These are phyloP conservation scores for Ananas comosus DNA, from an alignment of 176 grass and related monocot genomes.

Conservation along the genomic window DNA sequence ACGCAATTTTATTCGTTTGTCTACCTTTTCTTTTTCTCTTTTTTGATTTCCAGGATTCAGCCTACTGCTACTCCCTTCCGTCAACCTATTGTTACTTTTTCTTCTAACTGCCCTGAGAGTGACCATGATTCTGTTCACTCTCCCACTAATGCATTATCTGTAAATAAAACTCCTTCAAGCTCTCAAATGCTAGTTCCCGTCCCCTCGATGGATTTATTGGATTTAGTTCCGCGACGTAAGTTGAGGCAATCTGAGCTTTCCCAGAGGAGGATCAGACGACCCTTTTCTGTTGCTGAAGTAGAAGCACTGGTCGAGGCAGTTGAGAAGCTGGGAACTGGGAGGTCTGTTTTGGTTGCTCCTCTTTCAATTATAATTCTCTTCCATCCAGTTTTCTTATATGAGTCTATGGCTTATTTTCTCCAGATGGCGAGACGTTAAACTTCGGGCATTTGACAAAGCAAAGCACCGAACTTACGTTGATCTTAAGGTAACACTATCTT, in stretches of 20 bases:
- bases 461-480: constrained; percentile 84
- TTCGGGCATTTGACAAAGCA: constrained; percentile 48
- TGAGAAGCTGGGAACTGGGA: constrained; percentile 78
- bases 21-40: constrained; percentile 11
- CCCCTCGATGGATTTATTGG: constrained; percentile 28
- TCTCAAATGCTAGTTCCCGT: constrained; percentile 36
- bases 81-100: constrained; percentile 22
- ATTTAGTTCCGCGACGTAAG: constrained; percentile 27
- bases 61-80: constrained; percentile 13
- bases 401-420: constrained; percentile 12
- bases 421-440: constrained; percentile 84
- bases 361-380: neutral
- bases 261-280: constrained; percentile 48
- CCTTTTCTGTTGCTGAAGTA: constrained; percentile 68
- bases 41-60: constrained; percentile 15
- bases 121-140: constrained; percentile 35
- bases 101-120: constrained; percentile 29
- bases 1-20: neutral
- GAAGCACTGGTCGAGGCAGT: constrained; percentile 60
- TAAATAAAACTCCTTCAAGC: constrained; percentile 23
- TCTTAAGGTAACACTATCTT: constrained; percentile 53
- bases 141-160: constrained; percentile 23
- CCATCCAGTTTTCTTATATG: neutral
- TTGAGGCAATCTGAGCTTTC: constrained; percentile 25
- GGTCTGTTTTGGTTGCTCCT: constrained; percentile 28